Conservation (phyloP, 768 basidiomycete genomes). For the Serpula lacrymans region DNA sequence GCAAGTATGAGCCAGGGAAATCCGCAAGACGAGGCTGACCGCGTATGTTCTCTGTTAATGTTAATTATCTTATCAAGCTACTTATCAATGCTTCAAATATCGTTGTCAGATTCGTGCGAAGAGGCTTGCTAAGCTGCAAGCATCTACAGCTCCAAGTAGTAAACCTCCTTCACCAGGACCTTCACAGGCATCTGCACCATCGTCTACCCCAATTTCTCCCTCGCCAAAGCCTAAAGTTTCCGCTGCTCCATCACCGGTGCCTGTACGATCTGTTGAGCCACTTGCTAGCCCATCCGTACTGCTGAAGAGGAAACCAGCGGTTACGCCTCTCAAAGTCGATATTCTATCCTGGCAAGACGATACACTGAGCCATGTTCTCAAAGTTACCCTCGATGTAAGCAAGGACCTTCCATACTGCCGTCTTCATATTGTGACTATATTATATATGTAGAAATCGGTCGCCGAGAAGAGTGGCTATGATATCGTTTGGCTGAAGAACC, state of each 20-base stretch:
- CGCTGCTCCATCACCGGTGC: slow-evolving; percentile 16
- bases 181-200: slow-evolving; percentile 23
- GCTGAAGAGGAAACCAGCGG: slow-evolving; percentile 47
- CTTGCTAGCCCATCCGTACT: slow-evolving; percentile 31
- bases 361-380: slow-evolving; percentile 62
- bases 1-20: slow-evolving; percentile 36
- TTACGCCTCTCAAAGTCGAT: slow-evolving; percentile 43
- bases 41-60: slow-evolving; percentile 46
- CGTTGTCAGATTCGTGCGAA: slow-evolving; percentile 89
- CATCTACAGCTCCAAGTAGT: slow-evolving; percentile 27
- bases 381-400: slow-evolving; percentile 77
- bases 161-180: slow-evolving; percentile 8
- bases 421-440: slow-evolving; percentile 3
- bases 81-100: too few species aligned
- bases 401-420: background rate
- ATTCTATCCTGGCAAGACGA: slow-evolving; percentile 71
- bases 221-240: slow-evolving; percentile 35
- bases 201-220: slow-evolving; percentile 25
- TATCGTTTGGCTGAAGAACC: slow-evolving; percentile 78
- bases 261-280: slow-evolving; percentile 27
- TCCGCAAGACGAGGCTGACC: slow-evolving; percentile 78
- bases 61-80: too few species aligned
- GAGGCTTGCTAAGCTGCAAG: slow-evolving; percentile 81
- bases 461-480: slow-evolving; percentile 64
- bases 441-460: slow-evolving; percentile 43